These are phyloP conservation scores for Botrytis fabae DNA, from an alignment of 2,329 filamentous ascomycete species.

Conservation along the genomic window DNA sequence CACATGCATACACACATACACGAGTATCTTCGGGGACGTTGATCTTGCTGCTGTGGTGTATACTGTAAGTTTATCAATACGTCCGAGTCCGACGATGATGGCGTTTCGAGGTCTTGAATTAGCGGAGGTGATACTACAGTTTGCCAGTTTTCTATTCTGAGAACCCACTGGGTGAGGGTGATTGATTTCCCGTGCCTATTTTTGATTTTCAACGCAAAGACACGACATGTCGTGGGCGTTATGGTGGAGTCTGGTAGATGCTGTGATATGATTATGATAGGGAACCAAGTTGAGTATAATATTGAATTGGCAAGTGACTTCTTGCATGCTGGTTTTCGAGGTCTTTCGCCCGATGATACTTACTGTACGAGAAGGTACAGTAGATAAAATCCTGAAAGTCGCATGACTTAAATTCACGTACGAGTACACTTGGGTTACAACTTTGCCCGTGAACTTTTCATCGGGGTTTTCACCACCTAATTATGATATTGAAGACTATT, in stretches of 20 bases:
- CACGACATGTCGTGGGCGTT: slow-evolving; percentile 1
- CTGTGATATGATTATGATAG: slow-evolving; percentile 10
- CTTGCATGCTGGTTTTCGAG: slow-evolving; percentile 19
- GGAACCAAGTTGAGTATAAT: background rate
- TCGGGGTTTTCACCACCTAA: background rate
- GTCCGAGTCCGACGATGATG: slow-evolving; percentile 20
- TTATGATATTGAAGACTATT: background rate
- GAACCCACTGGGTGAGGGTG: background rate
- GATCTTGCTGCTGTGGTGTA: slow-evolving; percentile 17
- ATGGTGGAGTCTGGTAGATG: background rate
- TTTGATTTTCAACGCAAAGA: background rate
- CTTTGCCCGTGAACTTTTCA: background rate
- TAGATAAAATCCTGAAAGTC: slow-evolving; percentile 10
- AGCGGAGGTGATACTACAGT: slow-evolving; percentile 5
- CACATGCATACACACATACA: slow-evolving; percentile 13
- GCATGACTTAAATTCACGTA: slow-evolving; percentile 20
- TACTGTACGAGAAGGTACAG: background rate
- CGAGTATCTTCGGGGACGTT: slow-evolving; percentile 19
- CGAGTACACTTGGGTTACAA: background rate
- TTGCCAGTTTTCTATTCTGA: slow-evolving; percentile 14
- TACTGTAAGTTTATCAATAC: background rate
- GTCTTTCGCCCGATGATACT: slow-evolving; percentile 19
- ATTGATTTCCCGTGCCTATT: slow-evolving; percentile 7
- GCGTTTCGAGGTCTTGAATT: slow-evolving; percentile 20
- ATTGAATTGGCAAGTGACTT: slow-evolving; percentile 23